Evolutionary conservation across 225 moss, liverwort and hornwort species (phyloP).

Genomic region (Climacium dendroides): DNA sequence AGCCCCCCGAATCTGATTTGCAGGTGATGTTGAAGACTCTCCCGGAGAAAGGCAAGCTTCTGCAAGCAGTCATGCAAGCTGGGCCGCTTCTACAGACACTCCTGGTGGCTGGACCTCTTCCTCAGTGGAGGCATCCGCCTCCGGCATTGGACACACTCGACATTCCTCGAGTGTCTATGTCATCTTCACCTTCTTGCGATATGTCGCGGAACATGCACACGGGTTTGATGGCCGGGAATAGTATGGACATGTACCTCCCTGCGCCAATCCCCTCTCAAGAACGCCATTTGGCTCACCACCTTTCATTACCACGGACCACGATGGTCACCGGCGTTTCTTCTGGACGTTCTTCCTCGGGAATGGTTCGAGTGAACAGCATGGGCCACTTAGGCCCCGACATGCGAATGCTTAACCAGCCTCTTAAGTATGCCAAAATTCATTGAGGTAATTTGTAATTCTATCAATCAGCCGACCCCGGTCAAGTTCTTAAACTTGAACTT

Average conservation of each 20-base stretch:
- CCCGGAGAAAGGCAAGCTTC: conserved; percentile 77
- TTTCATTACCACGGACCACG: conserved; percentile 32
- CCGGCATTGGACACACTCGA: conserved; percentile 67
- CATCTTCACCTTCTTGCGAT: conserved; percentile 45
- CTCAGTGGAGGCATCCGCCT: conserved; percentile 83
- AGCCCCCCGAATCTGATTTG: conserved; percentile 78
- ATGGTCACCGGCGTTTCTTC: conserved; percentile 30
- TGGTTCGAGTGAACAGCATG: conserved; percentile 43
- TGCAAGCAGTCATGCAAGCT: conserved; percentile 80
- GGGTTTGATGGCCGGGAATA: conserved; percentile 38
- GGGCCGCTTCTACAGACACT: conserved; percentile 68
- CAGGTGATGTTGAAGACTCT: conserved; percentile 79
- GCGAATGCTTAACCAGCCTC: conserved; percentile 37
- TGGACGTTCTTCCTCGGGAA: conserved; percentile 11
- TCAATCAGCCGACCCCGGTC: conserved; percentile 29
- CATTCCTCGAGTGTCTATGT: conserved; percentile 74
- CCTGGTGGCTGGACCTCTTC: conserved; percentile 67
- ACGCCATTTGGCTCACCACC: conserved; percentile 24
- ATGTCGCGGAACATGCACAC: conserved; percentile 25
- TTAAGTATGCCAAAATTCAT: conserved; percentile 52
- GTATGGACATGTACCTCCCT: conserved; percentile 36
- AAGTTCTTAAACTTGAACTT: conserved; percentile 16
- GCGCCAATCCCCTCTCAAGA: conserved; percentile 29
- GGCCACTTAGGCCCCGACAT: conserved; percentile 42
- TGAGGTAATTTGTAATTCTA: conserved; percentile 34